Conservation (phyloP, 768 basidiomycete genomes). For the Lactifluus pinguis region DNA sequence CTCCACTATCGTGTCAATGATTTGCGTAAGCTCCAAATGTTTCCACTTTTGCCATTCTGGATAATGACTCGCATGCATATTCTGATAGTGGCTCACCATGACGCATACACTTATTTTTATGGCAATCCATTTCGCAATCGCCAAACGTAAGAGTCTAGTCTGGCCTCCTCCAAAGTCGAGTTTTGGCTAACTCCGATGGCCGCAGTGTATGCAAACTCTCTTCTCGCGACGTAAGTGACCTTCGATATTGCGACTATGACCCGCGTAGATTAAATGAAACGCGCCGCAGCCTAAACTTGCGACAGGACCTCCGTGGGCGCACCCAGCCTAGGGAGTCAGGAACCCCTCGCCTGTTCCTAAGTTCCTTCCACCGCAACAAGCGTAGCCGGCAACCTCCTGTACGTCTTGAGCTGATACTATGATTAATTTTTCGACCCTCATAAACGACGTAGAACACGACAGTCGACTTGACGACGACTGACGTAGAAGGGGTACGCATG, state of each 20-base stretch:
- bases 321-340: background rate
- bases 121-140: conserved; percentile 18
- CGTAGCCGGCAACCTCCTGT: background rate
- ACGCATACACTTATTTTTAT: conserved; percentile 17
- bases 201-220: conserved; percentile 19
- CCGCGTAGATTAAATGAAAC: background rate
- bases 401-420: background rate
- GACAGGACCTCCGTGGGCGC: conserved; percentile 12
- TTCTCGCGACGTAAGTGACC: conserved; percentile 15
- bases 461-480: background rate
- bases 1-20: conserved; percentile 15
- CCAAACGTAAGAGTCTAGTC: conserved; percentile 11
- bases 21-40: conserved; percentile 6
- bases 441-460: background rate
- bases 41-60: background rate
- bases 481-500: background rate
- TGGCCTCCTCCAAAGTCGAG: background rate
- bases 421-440: background rate
- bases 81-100: conserved; percentile 15
- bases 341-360: conserved; percentile 10
- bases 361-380: background rate
- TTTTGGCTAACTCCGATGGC: background rate
- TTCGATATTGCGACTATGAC: background rate
- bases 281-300: conserved; percentile 14
- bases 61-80: background rate